Percentiles rank a stretch among this genome's conserved stretches.
These are phyloP conservation scores for Eustoma russellianum DNA, from an alignment of 257 asterid species.

Conservation along the genomic window DNA sequence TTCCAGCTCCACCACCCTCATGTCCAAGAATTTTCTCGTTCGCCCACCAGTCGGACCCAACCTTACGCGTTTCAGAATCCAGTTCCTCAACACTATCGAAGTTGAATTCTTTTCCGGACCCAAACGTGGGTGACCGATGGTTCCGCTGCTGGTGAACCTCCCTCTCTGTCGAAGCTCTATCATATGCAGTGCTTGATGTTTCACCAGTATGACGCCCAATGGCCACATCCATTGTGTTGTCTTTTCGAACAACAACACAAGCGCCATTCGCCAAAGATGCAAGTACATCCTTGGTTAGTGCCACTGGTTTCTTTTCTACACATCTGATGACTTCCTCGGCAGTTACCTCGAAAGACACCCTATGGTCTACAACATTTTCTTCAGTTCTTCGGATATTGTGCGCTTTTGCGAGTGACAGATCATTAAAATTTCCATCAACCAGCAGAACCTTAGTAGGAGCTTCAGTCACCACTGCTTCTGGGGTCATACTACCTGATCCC, in stretches of 20 bases:
- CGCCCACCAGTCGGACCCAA: slow-evolving; percentile 72
- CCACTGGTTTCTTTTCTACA: slow-evolving; percentile 44
- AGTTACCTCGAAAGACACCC: slow-evolving; percentile 80
- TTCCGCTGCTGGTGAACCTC: slow-evolving; percentile 31
- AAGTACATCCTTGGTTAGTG: slow-evolving; percentile 17
- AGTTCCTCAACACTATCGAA: slow-evolving; percentile 60
- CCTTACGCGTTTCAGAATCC: slow-evolving; percentile 28
- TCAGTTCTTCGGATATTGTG: slow-evolving; percentile 24
- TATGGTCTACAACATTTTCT: slow-evolving; percentile 29
- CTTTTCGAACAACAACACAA: slow-evolving; percentile 9
- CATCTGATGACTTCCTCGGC: slow-evolving; percentile 57
- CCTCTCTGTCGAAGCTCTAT: slow-evolving; percentile 22
- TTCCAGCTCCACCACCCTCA: slow-evolving; percentile 12
- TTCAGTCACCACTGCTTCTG: slow-evolving; percentile 40
- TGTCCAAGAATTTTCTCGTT: slow-evolving; percentile 28
- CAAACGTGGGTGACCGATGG: slow-evolving; percentile 61
- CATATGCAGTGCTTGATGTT: slow-evolving; percentile 19
- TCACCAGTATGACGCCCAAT: slow-evolving; percentile 23
- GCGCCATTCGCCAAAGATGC: slow-evolving; percentile 25
- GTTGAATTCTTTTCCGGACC: slow-evolving; percentile 76
- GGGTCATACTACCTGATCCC: slow-evolving; percentile 64
- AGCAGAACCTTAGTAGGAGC: slow-evolving; percentile 19
- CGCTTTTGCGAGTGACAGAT: slow-evolving; percentile 29
- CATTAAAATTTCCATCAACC: slow-evolving; percentile 42
- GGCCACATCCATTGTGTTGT: slow-evolving; percentile 12